Base-by-base conservation (phyloP, 139 green algal species). In the Pycnococcus provasolii region DNA sequence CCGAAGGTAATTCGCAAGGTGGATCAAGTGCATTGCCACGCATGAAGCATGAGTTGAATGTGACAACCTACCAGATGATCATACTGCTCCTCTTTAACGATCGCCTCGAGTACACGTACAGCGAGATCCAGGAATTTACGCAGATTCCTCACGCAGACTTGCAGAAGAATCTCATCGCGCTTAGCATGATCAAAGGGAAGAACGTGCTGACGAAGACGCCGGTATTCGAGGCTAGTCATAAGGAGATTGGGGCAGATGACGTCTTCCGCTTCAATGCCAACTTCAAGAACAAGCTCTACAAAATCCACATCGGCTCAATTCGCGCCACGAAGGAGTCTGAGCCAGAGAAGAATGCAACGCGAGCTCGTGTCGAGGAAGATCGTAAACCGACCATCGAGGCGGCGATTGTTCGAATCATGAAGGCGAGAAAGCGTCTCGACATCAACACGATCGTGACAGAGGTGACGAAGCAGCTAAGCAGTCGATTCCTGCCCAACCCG, bases 361-460 rank as follows among this genome's bases (percentile, higher is more conserved):
- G 90, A 46, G 80, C 89, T 39, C 93, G 91, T 81, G 84, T 96
- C 62, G 90, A 97, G 77, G 91, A 96, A 77, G 92, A 99, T 77
- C 83, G 93, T 60, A 97, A 97, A 82, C 91, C 90, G 50, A 87
- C 96, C 80, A 95, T 99, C 47, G 93, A 99, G 79, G 93, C 93
- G 2, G 92, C 92, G 15, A 95, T 98, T 46, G 91, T 98, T 63
- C 86, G 92, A 62, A 87, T 96, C 66, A 96, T 99, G 91, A 99
- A 99, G 85, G 75, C 83, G 5, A 65, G 90, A 39, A 81, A 84
- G 48, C 69, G 79, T 53, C 72, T 97, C 54, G 84, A 94, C 73
- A 88, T 96, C 82, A 96, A 96, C 83, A 84, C 78, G 54, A 83
- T 98, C 46, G 81, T 98, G 48, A 80, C 77, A 6, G 88, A 96